phyloP scores from a whole-genome alignment of 1,284 basidiomycete genomes.

The Melampsora medusae region DNA sequence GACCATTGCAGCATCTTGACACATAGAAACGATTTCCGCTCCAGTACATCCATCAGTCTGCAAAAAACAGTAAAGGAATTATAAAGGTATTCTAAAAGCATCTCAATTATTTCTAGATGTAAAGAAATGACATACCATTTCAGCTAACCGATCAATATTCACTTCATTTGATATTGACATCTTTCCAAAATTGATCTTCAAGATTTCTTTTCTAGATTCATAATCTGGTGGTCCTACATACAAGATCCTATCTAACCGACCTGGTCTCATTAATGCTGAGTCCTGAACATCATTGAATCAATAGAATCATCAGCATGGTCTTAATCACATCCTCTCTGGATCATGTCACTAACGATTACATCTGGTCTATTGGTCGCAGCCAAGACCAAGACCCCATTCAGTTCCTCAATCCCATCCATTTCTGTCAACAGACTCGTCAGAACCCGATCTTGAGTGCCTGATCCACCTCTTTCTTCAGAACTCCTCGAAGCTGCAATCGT shows the following conservation, averaged over 20 bases:
- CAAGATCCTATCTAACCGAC: constrained; percentile 87
- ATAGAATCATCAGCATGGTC: not conserved
- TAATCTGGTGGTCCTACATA: constrained; percentile 90
- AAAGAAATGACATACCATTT: constrained; percentile 62
- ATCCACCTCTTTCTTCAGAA: constrained; percentile 62
- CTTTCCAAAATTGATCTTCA: constrained; percentile 69
- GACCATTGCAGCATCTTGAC: constrained; percentile 89
- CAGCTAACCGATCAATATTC: constrained; percentile 69
- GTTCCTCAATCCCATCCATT: constrained; percentile 96
- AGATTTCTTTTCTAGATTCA: constrained; percentile 75
- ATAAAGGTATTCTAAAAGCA: constrained; percentile 1
- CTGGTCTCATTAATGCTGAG: constrained; percentile 88
- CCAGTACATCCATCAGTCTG: constrained; percentile 94
- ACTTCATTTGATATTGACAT: constrained; percentile 78
- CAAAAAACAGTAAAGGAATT: not conserved
- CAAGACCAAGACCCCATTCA: constrained; percentile 86
- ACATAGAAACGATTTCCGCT: constrained; percentile 85
- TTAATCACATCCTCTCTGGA: not conserved
- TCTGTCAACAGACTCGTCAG: constrained; percentile 91
- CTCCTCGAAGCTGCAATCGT: constrained; percentile 77
- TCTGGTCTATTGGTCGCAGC: constrained; percentile 96
- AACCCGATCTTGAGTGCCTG: constrained; percentile 76
- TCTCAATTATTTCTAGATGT: constrained; percentile 11
- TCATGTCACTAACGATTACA: constrained; percentile 64
- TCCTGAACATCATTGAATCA: constrained; percentile 63